Evolutionary conservation across 129 eudicot species (phyloP).

Genomic region (Flaveria brownii): DNA sequence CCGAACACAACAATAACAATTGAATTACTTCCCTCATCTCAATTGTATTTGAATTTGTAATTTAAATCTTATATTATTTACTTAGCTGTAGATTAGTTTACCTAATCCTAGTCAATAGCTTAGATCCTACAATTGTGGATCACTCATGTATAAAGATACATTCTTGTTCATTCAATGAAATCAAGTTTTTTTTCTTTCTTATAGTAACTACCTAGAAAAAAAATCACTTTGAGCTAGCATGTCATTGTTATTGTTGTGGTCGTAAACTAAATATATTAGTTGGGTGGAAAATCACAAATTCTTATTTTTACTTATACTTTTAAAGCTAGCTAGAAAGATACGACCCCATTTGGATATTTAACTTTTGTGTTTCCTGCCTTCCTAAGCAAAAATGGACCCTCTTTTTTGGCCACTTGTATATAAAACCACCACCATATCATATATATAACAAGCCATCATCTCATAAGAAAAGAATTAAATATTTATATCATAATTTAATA

Average conservation of each 20-base stretch:
- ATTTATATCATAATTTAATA: background rate
- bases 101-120: too few species aligned
- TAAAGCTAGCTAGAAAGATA: background rate
- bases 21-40: too few species aligned
- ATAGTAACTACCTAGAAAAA: too few species aligned
- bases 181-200: too few species aligned
- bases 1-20: too few species aligned
- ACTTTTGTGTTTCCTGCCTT: slow-evolving; percentile 34
- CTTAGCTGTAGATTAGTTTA: too few species aligned
- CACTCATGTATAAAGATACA: too few species aligned
- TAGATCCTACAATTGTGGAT: too few species aligned
- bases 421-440: slow-evolving; percentile 4
- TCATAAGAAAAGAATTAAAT: background rate
- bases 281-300: background rate
- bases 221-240: background rate
- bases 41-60: too few species aligned
- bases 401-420: background rate
- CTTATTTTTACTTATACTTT: background rate
- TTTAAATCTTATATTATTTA: too few species aligned
- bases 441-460: background rate
- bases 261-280: background rate
- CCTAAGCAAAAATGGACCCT: slow-evolving; percentile 30
- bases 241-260: background rate
- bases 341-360: background rate
- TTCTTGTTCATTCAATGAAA: too few species aligned